A percentile compares a stretch with the other conserved stretches of the same genome.
phyloP scores from a whole-genome alignment of 805 yeast species.

The Wickerhamomyces hampshirensis region DNA sequence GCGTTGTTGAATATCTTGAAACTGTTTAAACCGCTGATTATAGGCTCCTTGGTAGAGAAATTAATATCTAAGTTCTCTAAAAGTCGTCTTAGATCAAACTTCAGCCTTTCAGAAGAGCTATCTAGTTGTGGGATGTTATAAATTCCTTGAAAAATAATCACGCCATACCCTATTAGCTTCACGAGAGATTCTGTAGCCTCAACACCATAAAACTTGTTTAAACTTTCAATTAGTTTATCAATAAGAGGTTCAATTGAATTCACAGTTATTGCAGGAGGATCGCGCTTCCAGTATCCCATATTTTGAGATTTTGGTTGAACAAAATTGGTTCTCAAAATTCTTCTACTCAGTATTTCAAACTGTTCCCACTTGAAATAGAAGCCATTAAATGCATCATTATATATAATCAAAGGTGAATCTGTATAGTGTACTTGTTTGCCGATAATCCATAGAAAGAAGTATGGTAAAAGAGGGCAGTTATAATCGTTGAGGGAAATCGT shows the following conservation, averaged over 20 bases:
- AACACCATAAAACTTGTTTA: conserved; percentile 1
- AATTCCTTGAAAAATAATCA: conserved; percentile 13
- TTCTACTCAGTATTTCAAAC: conserved; percentile 2
- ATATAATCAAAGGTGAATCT: not conserved
- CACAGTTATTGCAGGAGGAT: not conserved
- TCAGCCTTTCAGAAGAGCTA: conserved; percentile 17
- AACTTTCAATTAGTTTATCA: conserved; percentile 3
- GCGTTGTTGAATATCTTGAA: conserved; percentile 7
- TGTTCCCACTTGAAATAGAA: conserved; percentile 7
- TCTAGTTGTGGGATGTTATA: conserved; percentile 6
- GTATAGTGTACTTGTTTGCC: conserved; percentile 16
- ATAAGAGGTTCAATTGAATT: conserved; percentile 3
- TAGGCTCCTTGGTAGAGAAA: conserved; percentile 1
- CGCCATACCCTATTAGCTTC: conserved; percentile 7
- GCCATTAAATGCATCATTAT: conserved; percentile 10
- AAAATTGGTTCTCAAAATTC: conserved; percentile 7
- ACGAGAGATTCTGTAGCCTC: conserved; percentile 6
- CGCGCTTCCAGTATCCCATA: not conserved
- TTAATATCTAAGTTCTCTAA: conserved; percentile 7
- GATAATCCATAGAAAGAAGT: conserved; percentile 42
- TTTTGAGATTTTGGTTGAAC: not conserved
- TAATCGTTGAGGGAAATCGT: not conserved
- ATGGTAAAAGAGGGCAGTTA: conserved; percentile 19
- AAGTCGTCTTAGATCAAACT: conserved; percentile 12
- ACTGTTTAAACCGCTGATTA: conserved; percentile 5